Percentiles rank a stretch among this genome's conserved stretches.
phyloP scores from a whole-genome alignment of 176 grass and related monocot species.

The Alloteropsis semialata region DNA sequence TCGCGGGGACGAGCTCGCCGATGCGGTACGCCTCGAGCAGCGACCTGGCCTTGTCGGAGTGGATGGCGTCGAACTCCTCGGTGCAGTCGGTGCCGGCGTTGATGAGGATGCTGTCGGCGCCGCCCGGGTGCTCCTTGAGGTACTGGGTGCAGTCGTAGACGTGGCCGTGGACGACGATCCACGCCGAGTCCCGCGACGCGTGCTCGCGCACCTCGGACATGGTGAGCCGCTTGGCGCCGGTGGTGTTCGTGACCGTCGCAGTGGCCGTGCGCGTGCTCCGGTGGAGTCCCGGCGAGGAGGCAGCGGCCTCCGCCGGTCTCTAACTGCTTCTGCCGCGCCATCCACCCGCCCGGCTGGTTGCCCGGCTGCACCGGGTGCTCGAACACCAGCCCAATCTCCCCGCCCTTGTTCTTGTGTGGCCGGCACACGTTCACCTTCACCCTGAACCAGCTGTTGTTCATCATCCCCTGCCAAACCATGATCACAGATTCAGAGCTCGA shows the following conservation, averaged over 20 bases:
- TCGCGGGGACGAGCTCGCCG: too few species aligned
- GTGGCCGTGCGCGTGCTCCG: too few species aligned
- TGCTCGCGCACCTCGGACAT: too few species aligned
- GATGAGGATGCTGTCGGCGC: conserved; percentile 96
- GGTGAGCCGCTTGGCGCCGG: too few species aligned
- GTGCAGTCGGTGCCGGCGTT: conserved; percentile 94
- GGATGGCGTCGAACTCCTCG: conserved; percentile 97
- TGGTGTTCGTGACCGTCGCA: too few species aligned
- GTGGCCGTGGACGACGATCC: too few species aligned
- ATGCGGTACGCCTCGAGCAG: too few species aligned
- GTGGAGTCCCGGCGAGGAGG: too few species aligned
- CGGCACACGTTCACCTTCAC: conserved; percentile 63
- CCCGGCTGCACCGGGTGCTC: conserved; percentile 75
- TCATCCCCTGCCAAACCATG: conserved; percentile 61
- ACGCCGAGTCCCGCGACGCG: too few species aligned
- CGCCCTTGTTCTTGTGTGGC: conserved; percentile 51
- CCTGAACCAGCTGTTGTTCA: conserved; percentile 89
- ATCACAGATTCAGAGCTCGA: neutral
- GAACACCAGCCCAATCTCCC: conserved; percentile 59
- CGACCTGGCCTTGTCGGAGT: conserved; percentile 65
- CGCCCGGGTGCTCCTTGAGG: conserved; percentile 88
- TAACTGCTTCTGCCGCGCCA: conserved; percentile 52
- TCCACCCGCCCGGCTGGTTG: conserved; percentile 67
- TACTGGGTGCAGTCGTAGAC: too few species aligned
- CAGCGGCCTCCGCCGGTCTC: conserved; percentile 47